phyloP scores from a whole-genome alignment of 192 early-diverging fungal species.

The Spinellus fusiger region DNA sequence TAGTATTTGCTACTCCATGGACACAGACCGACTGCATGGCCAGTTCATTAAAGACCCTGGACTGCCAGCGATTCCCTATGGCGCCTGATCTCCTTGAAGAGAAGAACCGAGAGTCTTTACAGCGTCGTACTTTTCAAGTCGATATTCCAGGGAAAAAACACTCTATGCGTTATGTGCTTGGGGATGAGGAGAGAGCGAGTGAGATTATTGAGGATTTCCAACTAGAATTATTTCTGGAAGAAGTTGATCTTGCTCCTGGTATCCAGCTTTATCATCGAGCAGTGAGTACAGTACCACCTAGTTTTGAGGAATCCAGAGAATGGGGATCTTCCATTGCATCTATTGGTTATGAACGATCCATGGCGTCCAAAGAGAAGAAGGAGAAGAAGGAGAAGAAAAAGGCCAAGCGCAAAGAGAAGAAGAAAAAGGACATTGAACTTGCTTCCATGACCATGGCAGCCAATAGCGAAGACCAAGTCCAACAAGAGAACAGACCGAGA shows the following conservation, averaged over 20 bases:
- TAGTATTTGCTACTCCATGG: slow-evolving; percentile 5
- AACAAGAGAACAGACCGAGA: too few species aligned
- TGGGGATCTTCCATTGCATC: not conserved
- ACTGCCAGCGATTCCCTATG: slow-evolving; percentile 13
- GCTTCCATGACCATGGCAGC: not conserved
- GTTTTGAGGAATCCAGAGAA: not conserved
- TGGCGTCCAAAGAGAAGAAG: not conserved
- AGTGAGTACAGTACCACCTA: not conserved
- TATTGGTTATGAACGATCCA: not conserved
- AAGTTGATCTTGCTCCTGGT: not conserved
- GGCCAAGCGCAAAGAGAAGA: not conserved
- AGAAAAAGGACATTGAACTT: not conserved
- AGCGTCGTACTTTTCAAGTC: not conserved
- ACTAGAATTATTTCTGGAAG: not conserved
- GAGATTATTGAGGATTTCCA: not conserved
- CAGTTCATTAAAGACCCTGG: not conserved
- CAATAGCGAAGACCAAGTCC: not conserved
- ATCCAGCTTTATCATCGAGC: slow-evolving; percentile 3
- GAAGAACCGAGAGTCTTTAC: not conserved
- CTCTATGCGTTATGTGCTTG: too few species aligned
- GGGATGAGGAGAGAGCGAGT: slow-evolving; percentile 4
- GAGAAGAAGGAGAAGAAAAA: not conserved
- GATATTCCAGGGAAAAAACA: too few species aligned
- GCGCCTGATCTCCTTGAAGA: not conserved
- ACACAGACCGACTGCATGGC: not conserved